Percentiles rank a stretch among this genome's conserved stretches.
These are phyloP conservation scores for Phialophora chinensis DNA, from an alignment of 2,329 filamentous ascomycete species.

Conservation along the genomic window DNA sequence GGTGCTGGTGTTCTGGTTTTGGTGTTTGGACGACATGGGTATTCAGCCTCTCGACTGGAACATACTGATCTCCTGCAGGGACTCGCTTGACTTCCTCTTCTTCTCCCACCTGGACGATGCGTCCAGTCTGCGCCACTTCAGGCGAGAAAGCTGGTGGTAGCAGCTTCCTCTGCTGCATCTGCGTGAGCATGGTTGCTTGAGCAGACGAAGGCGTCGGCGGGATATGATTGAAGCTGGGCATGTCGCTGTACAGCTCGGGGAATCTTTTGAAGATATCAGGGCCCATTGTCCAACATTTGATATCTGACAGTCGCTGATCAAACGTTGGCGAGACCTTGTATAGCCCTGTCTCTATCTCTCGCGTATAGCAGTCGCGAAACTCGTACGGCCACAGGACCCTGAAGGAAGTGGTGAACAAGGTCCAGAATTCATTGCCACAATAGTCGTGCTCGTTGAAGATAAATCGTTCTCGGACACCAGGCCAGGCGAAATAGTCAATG, in stretches of 20 bases:
- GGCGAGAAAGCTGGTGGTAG: not conserved
- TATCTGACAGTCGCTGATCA: slow-evolving; percentile 36
- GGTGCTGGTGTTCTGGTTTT: not conserved
- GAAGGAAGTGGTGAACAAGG: slow-evolving; percentile 30
- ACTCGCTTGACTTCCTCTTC: slow-evolving; percentile 10
- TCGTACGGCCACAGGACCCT: slow-evolving; percentile 37
- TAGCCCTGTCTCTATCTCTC: slow-evolving; percentile 34
- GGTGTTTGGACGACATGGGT: slow-evolving; percentile 12
- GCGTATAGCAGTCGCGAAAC: slow-evolving; percentile 38
- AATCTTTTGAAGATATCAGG: slow-evolving; percentile 36
- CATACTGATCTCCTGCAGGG: slow-evolving; percentile 2
- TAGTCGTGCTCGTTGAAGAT: slow-evolving; percentile 39
- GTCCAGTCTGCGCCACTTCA: not conserved
- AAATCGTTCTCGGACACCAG: slow-evolving; percentile 38
- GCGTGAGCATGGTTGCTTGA: not conserved
- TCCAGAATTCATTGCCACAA: slow-evolving; percentile 38
- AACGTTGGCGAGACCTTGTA: slow-evolving; percentile 38
- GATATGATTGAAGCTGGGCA: slow-evolving; percentile 35
- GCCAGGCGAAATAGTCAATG: slow-evolving; percentile 39
- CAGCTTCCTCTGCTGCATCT: slow-evolving; percentile 15
- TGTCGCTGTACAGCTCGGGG: slow-evolving; percentile 37
- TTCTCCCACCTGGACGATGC: slow-evolving; percentile 9
- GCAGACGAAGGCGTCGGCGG: slow-evolving; percentile 18
- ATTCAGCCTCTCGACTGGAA: slow-evolving; percentile 9
- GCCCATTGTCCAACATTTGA: slow-evolving; percentile 38